Evolutionary conservation across 2,329 filamentous ascomycete genomes (phyloP).

Genomic region (Ophiostoma himal-ulmi): DNA sequence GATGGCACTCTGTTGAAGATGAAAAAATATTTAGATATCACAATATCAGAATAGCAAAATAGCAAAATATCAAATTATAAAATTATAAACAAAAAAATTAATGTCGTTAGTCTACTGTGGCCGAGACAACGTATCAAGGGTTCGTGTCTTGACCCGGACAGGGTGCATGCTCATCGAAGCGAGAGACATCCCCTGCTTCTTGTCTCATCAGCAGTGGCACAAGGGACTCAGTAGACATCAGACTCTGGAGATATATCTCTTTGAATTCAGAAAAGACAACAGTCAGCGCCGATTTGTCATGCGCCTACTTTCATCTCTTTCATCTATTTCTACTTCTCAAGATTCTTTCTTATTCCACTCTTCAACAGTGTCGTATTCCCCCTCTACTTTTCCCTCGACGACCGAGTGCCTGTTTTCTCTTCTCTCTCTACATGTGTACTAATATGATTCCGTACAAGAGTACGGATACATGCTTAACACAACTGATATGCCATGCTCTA

Average conservation of each 20-base stretch:
- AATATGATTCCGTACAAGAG: neutral
- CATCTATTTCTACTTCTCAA: neutral
- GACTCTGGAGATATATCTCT: too few species aligned
- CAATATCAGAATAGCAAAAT: too few species aligned
- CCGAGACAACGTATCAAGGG: neutral
- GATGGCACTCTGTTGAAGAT: too few species aligned
- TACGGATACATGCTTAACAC: neutral
- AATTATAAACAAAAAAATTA: too few species aligned
- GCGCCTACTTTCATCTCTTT: too few species aligned
- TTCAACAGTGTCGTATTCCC: neutral
- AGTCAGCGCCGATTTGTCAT: neutral
- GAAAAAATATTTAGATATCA: too few species aligned
- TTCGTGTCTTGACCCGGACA: neutral
- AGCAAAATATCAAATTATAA: too few species aligned
- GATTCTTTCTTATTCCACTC: neutral
- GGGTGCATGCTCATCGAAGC: conserved; percentile 4
- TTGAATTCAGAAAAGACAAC: too few species aligned
- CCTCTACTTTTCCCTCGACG: neutral
- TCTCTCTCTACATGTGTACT: neutral
- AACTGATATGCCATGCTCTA: neutral
- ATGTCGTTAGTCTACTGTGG: neutral
- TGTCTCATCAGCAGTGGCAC: neutral
- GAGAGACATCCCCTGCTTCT: conserved; percentile 13
- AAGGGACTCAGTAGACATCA: neutral
- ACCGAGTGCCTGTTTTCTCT: conserved; percentile 4